These are phyloP conservation scores for Entrophospora sp. DNA, from an alignment of 192 early-diverging fungal genomes.

Conservation along the genomic window DNA sequence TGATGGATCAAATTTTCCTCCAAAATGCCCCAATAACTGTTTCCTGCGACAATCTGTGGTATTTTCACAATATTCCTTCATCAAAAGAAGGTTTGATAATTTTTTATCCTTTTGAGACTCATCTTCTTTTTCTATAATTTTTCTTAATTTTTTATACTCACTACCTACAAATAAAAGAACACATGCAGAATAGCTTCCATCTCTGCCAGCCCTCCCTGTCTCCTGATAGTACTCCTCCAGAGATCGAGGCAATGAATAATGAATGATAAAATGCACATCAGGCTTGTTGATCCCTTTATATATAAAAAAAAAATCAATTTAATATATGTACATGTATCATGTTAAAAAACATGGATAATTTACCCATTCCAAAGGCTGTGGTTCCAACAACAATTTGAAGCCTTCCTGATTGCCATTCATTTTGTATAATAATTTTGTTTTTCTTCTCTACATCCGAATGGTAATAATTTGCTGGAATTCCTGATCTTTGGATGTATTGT, in stretches of 20 bases:
- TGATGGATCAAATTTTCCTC: constrained; percentile 60
- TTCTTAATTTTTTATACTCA: constrained; percentile 66
- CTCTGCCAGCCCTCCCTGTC: constrained; percentile 91
- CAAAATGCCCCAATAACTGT: constrained; percentile 86
- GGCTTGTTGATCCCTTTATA: constrained; percentile 96
- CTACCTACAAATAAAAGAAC: constrained; percentile 71
- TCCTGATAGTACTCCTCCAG: constrained; percentile 97
- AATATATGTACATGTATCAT: no score
- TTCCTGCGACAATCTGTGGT: constrained; percentile 77
- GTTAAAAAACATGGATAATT: no score
- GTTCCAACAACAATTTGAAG: constrained; percentile 89
- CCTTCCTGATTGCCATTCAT: constrained; percentile 68
- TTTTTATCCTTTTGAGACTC: constrained; percentile 81
- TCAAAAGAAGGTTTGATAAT: constrained; percentile 56
- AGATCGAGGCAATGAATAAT: constrained; percentile 80
- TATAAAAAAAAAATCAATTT: no score
- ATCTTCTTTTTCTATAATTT: constrained; percentile 79
- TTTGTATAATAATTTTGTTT: constrained; percentile 68
- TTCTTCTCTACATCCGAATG: constrained; percentile 80
- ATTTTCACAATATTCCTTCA: constrained; percentile 82
- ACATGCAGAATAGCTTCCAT: constrained; percentile 78
- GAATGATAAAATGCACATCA: constrained; percentile 95
- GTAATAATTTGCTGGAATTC: constrained; percentile 66
- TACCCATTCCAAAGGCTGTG: constrained; percentile 98
- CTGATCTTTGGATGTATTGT: constrained; percentile 48